Conservation (phyloP, 116 monocot species). For the Iris pallida region DNA sequence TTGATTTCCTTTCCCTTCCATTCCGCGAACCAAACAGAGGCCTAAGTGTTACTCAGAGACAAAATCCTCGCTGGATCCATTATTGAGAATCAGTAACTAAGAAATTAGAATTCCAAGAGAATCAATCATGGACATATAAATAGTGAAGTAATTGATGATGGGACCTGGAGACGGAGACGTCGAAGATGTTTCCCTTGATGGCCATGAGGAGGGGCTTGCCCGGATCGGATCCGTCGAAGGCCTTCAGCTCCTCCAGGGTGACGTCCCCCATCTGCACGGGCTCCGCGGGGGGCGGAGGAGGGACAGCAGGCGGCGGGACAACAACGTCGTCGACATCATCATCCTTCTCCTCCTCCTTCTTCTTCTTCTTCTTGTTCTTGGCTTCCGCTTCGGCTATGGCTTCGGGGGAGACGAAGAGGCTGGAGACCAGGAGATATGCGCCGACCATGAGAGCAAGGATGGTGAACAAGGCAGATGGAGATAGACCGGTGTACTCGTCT, state of each 20-base stretch:
- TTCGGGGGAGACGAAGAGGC: slow-evolving; percentile 58
- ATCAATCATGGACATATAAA: no score
- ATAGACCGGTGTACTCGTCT: slow-evolving; percentile 69
- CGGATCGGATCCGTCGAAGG: slow-evolving; percentile 77
- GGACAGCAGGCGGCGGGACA: background rate
- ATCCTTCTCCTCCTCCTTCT: no score
- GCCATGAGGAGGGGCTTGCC: slow-evolving; percentile 82
- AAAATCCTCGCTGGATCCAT: no score
- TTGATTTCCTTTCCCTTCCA: no score
- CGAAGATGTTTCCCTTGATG: slow-evolving; percentile 86
- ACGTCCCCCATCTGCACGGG: slow-evolving; percentile 87
- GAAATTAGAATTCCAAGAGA: no score
- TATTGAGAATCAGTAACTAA: no score
- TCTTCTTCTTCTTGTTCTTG: slow-evolving; percentile 1
- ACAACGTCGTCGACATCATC: background rate
- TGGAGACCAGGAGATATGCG: slow-evolving; percentile 65
- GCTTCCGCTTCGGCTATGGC: slow-evolving; percentile 11
- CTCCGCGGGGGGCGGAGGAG: slow-evolving; percentile 17
- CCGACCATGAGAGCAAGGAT: slow-evolving; percentile 74
- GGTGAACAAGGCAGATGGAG: slow-evolving; percentile 67
- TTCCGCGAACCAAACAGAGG: no score
- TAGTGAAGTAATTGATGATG: background rate
- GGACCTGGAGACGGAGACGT: slow-evolving; percentile 72
- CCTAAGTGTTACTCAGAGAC: no score
- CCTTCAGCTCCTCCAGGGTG: slow-evolving; percentile 71